phyloP scores from a whole-genome alignment of 2,329 filamentous ascomycete species.

The Diaporthe longicolla region DNA sequence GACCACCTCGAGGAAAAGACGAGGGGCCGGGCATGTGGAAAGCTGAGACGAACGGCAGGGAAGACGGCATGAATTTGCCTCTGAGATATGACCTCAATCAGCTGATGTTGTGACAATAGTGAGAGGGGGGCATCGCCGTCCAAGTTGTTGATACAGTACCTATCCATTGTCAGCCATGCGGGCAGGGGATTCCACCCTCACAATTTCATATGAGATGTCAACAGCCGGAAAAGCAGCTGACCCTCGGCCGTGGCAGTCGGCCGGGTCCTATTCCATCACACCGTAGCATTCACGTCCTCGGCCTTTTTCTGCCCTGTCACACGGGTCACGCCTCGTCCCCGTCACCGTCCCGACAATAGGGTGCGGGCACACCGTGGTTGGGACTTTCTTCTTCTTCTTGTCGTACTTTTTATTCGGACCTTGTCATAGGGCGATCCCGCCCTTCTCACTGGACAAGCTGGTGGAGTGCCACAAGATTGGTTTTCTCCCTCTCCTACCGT shows the following conservation, averaged over 20 bases:
- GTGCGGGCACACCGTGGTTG: too few relatives aligned
- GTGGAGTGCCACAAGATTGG: constrained; percentile 6
- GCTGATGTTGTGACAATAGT: constrained; percentile 1
- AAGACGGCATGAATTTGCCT: constrained; percentile 28
- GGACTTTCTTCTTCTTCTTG: too few relatives aligned
- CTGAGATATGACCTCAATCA: constrained; percentile 24
- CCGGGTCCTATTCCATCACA: constrained; percentile 22
- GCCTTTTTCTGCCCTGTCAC: constrained; percentile 17
- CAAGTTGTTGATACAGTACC: too few relatives aligned
- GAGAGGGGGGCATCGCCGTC: not conserved
- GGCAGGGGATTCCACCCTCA: too few relatives aligned
- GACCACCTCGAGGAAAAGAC: too few relatives aligned
- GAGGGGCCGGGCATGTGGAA: too few relatives aligned
- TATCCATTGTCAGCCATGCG: constrained; percentile 2
- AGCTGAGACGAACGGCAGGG: constrained; percentile 32
- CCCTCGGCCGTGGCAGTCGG: constrained; percentile 22
- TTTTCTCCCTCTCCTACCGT: constrained; percentile 17
- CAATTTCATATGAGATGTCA: too few relatives aligned
- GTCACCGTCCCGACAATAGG: constrained; percentile 28
- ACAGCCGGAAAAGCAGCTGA: constrained; percentile 20
- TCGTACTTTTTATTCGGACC: constrained; percentile 1
- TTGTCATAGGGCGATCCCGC: constrained; percentile 13
- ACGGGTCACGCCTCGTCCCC: constrained; percentile 28
- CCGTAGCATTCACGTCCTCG: constrained; percentile 2
- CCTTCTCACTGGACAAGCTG: constrained; percentile 26